A percentile compares a stretch with the other conserved stretches of the same genome.
Conservation (phyloP, 176 grass and related monocot species). For the Pontederia crassipes region DNA sequence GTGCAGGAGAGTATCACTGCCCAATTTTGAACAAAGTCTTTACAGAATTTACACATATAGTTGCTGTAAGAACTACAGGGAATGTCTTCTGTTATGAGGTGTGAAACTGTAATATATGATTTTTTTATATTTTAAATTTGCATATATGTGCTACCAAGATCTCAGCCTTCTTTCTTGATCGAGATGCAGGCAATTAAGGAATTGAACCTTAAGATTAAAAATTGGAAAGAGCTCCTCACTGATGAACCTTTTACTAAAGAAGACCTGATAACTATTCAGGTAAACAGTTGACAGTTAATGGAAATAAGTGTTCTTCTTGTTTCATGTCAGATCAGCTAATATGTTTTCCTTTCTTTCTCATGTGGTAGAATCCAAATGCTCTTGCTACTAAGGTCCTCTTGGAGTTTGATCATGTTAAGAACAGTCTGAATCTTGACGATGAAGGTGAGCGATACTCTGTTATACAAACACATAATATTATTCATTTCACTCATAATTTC, state of each 20-base stretch:
- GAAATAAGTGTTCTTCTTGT: neutral
- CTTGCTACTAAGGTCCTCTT: slow-evolving; percentile 73
- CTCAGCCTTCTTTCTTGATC: slow-evolving; percentile 9
- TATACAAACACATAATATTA: neutral
- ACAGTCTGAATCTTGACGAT: slow-evolving; percentile 87
- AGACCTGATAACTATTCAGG: slow-evolving; percentile 97
- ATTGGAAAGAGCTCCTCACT: slow-evolving; percentile 93
- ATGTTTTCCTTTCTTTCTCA: slow-evolving; percentile 20
- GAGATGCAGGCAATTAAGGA: slow-evolving; percentile 69
- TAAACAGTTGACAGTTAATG: slow-evolving; percentile 20
- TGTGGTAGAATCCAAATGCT: slow-evolving; percentile 68
- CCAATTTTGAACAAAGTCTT: slow-evolving; percentile 96
- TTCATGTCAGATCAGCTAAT: neutral
- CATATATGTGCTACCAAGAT: slow-evolving; percentile 13
- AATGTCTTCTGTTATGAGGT: slow-evolving; percentile 99
- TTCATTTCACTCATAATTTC: neutral
- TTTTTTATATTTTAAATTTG: slow-evolving; percentile 9
- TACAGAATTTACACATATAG: slow-evolving; percentile 91
- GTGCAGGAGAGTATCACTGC: slow-evolving; percentile 81
- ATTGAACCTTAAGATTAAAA: slow-evolving; percentile 89
- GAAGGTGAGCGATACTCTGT: slow-evolving; percentile 42
- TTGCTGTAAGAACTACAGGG: slow-evolving; percentile 97
- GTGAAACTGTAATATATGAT: neutral
- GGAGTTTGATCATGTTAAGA: slow-evolving; percentile 93
- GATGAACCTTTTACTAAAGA: slow-evolving; percentile 79